Conservation (phyloP, 768 basidiomycete species). For the Lactifluus piperatus region DNA sequence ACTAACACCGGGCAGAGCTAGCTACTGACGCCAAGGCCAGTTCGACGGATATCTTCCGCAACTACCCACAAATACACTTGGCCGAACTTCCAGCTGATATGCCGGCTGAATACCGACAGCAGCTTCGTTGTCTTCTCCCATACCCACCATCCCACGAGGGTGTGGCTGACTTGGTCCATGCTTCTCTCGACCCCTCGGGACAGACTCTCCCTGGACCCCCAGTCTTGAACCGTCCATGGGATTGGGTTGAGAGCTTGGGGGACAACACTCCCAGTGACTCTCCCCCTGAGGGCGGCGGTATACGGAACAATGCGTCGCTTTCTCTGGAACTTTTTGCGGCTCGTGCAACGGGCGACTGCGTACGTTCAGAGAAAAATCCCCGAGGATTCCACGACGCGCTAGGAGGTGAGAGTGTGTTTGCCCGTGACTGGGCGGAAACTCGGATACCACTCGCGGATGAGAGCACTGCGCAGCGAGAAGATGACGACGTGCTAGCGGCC, state of each 20-base stretch:
- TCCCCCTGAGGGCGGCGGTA: constrained; percentile 41
- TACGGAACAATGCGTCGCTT: constrained; percentile 53
- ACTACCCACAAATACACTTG: constrained; percentile 46
- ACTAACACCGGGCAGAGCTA: constrained; percentile 40
- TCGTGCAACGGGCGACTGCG: constrained; percentile 49
- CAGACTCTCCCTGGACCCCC: constrained; percentile 39
- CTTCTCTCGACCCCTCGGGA: constrained; percentile 47
- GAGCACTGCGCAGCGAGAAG: constrained; percentile 26
- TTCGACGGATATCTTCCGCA: constrained; percentile 52
- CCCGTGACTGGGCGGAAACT: constrained; percentile 72
- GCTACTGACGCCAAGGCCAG: constrained; percentile 47
- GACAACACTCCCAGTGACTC: constrained; percentile 39
- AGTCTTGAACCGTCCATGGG: constrained; percentile 75
- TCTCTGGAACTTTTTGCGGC: constrained; percentile 66
- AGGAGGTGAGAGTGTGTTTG: constrained; percentile 53
- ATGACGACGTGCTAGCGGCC: constrained; percentile 25
- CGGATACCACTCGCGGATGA: constrained; percentile 37
- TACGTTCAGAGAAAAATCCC: constrained; percentile 25
- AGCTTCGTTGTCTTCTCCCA: constrained; percentile 50
- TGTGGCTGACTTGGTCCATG: constrained; percentile 50
- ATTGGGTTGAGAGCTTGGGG: constrained; percentile 76
- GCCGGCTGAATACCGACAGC: constrained; percentile 48
- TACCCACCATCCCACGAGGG: constrained; percentile 41
- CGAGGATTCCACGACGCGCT: constrained; percentile 58
- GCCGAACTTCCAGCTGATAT: constrained; percentile 46